Percentiles rank a stretch among this genome's conserved stretches.
These are phyloP conservation scores for Calonectria pteridis DNA, from an alignment of 2,329 filamentous ascomycete species.

Conservation along the genomic window DNA sequence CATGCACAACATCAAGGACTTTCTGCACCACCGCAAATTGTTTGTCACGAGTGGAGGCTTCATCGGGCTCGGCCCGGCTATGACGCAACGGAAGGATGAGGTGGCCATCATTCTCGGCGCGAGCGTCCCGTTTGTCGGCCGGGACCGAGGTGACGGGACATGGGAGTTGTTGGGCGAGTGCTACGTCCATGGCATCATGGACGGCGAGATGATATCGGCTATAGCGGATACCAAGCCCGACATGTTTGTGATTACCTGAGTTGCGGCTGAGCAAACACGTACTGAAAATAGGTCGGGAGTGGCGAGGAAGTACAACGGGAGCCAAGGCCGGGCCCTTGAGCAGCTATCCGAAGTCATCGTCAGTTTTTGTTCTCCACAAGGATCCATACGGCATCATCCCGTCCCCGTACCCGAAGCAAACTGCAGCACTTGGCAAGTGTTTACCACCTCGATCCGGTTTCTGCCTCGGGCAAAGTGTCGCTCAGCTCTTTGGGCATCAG, in stretches of 20 bases:
- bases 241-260: conserved; percentile 6
- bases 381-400: background rate
- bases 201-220: conserved; percentile 9
- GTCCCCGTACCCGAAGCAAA: background rate
- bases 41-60: conserved; percentile 15
- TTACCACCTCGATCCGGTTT: background rate
- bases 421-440: background rate
- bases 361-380: background rate
- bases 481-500: background rate
- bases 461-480: background rate
- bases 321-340: background rate
- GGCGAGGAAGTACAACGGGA: background rate
- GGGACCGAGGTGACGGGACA: background rate
- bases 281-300: background rate
- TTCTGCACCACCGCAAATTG: conserved; percentile 6
- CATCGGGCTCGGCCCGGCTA: conserved; percentile 13
- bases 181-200: conserved; percentile 14
- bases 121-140: conserved; percentile 13
- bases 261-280: background rate
- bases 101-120: conserved; percentile 13
- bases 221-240: conserved; percentile 2
- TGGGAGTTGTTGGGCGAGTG: conserved; percentile 16
- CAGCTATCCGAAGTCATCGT: background rate
- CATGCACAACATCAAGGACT: conserved; percentile 18
- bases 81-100: conserved; percentile 8